phyloP scores from a whole-genome alignment of 2,329 filamentous ascomycete species.

The Zymoseptoria passerinii region DNA sequence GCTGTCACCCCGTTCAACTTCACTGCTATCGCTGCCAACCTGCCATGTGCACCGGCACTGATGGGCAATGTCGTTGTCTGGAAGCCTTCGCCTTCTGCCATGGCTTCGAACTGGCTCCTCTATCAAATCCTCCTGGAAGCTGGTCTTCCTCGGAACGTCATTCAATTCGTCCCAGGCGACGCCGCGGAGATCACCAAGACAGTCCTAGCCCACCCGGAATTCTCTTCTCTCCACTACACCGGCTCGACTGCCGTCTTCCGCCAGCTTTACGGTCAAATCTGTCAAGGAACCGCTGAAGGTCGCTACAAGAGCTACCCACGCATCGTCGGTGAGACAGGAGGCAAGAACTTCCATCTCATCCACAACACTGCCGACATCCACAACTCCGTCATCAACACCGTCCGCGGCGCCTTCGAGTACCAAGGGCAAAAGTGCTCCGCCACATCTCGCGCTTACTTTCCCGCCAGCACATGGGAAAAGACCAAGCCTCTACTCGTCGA shows the following conservation, averaged over 20 bases:
- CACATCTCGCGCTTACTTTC: slow-evolving; percentile 70
- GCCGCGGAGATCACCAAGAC: slow-evolving; percentile 73
- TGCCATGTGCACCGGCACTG: slow-evolving; percentile 70
- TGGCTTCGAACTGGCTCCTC: slow-evolving; percentile 84
- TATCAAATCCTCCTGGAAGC: slow-evolving; percentile 88
- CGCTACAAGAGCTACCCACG: slow-evolving; percentile 79
- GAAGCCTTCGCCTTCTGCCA: slow-evolving; percentile 84
- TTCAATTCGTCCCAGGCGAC: slow-evolving; percentile 88
- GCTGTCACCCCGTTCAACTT: slow-evolving; percentile 94
- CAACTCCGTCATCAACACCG: slow-evolving; percentile 72
- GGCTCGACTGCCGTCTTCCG: slow-evolving; percentile 89
- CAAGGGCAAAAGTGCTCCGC: slow-evolving; percentile 89
- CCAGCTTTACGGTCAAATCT: slow-evolving; percentile 78
- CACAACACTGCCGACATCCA: slow-evolving; percentile 68
- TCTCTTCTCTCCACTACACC: slow-evolving; percentile 90
- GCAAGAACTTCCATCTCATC: slow-evolving; percentile 87
- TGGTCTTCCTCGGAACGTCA: slow-evolving; percentile 78
- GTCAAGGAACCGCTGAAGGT: slow-evolving; percentile 68
- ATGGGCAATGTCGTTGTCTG: slow-evolving; percentile 91
- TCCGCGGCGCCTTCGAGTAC: slow-evolving; percentile 83
- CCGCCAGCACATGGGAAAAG: slow-evolving; percentile 63
- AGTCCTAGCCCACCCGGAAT: slow-evolving; percentile 67
- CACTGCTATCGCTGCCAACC: slow-evolving; percentile 83
- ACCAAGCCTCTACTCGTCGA: slow-evolving; percentile 59
- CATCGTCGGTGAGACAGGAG: slow-evolving; percentile 83